These are phyloP conservation scores for Leucoagaricus sp. DNA, from an alignment of 1,284 basidiomycete genomes.

Conservation along the genomic window DNA sequence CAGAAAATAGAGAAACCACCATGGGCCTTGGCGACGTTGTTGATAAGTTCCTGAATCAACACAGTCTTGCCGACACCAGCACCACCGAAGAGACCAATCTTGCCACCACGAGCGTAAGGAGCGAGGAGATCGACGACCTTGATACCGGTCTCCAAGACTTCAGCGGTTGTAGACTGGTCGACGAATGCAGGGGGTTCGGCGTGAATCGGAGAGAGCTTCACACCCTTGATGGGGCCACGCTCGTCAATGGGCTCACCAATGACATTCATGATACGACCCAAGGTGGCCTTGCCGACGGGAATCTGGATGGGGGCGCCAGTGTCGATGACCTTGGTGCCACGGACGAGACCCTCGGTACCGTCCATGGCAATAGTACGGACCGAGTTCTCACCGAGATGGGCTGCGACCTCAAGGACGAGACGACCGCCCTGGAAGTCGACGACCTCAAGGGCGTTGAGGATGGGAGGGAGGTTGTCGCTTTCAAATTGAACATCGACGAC, in stretches of 20 bases:
- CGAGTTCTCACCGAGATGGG: slow-evolving; percentile 98
- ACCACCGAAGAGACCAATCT: slow-evolving; percentile 99
- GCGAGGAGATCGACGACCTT: slow-evolving; percentile 99
- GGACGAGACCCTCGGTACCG: slow-evolving; percentile 99
- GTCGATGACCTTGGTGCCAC: slow-evolving; percentile 96
- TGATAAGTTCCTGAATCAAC: slow-evolving; percentile 98
- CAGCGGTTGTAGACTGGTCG: slow-evolving; percentile 97
- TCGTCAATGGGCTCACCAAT: slow-evolving; percentile 99
- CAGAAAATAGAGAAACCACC: slow-evolving; percentile 99
- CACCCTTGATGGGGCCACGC: slow-evolving; percentile 97
- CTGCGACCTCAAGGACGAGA: slow-evolving; percentile 95
- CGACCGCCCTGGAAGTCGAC: slow-evolving; percentile 90
- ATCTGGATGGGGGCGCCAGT: slow-evolving; percentile 96
- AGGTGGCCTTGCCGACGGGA: slow-evolving; percentile 90
- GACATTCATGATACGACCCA: slow-evolving; percentile 99
- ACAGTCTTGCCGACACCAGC: slow-evolving; percentile 99
- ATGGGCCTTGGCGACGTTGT: slow-evolving; percentile 99
- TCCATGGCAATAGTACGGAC: slow-evolving; percentile 98
- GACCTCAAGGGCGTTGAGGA: slow-evolving; percentile 98
- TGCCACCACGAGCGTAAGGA: slow-evolving; percentile 99
- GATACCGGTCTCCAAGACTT: slow-evolving; percentile 99
- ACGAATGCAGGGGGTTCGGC: slow-evolving; percentile 96
- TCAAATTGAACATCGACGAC: slow-evolving; percentile 99
- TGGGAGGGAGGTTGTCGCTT: slow-evolving; percentile 88
- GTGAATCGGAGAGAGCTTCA: slow-evolving; percentile 90